phyloP scores from a whole-genome alignment of 2,329 filamentous ascomycete species.

The Ophiostoma tasmaniense region DNA sequence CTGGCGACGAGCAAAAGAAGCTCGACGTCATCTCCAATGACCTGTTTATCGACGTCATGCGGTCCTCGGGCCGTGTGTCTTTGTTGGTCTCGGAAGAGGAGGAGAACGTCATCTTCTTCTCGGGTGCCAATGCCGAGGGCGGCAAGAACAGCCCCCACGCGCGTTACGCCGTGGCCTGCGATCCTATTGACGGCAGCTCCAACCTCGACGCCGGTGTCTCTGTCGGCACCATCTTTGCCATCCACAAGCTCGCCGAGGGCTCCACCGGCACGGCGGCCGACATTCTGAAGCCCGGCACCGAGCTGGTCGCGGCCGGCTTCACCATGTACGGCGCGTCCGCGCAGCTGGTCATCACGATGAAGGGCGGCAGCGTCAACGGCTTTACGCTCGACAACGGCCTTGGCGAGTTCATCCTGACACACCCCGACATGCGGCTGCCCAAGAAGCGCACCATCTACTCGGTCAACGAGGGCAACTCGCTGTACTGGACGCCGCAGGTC shows the following conservation, averaged over 20 bases:
- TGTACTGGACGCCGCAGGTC: slow-evolving; percentile 88
- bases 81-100: slow-evolving; percentile 97
- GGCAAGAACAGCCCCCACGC: slow-evolving; percentile 47
- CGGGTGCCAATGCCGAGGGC: slow-evolving; percentile 35
- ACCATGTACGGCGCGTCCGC: slow-evolving; percentile 99
- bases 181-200: slow-evolving; percentile 95
- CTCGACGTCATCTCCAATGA: slow-evolving; percentile 98
- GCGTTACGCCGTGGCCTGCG: slow-evolving; percentile 93
- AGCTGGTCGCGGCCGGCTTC: slow-evolving; percentile 92
- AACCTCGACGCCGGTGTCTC: slow-evolving; percentile 97
- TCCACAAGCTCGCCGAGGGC: slow-evolving; percentile 80
- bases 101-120: slow-evolving; percentile 84
- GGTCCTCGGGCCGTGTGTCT: slow-evolving; percentile 80
- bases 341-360: slow-evolving; percentile 96
- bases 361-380: slow-evolving; percentile 82
- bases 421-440: slow-evolving; percentile 88
- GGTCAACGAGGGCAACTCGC: slow-evolving; percentile 95
- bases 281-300: slow-evolving; percentile 78
- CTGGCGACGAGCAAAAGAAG: slow-evolving; percentile 98
- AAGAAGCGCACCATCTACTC: slow-evolving; percentile 81
- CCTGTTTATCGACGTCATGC: slow-evolving; percentile 93
- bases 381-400: slow-evolving; percentile 96
- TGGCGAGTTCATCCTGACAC: slow-evolving; percentile 97
- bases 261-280: slow-evolving; percentile 71
- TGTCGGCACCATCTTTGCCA: slow-evolving; percentile 92